These are phyloP conservation scores for Rubia yunnanensis DNA, from an alignment of 257 asterid species.

Conservation along the genomic window DNA sequence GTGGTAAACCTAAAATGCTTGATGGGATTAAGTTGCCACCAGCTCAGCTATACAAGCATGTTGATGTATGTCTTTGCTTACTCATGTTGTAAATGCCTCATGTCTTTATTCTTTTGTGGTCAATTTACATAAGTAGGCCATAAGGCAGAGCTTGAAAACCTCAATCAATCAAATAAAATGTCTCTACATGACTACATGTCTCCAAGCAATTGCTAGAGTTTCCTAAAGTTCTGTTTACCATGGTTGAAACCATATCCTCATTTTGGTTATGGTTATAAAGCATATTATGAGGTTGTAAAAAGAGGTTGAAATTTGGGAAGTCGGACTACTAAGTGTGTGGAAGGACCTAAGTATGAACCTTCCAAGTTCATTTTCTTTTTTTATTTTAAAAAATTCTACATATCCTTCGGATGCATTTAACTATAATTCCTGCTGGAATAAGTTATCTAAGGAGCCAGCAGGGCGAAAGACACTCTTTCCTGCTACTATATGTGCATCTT, in stretches of 20 bases:
- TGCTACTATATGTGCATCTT: neutral
- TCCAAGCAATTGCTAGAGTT: neutral
- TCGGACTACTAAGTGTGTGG: neutral
- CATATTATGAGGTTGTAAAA: neutral
- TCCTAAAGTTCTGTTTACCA: neutral
- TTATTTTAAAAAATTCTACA: neutral
- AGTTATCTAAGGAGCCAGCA: neutral
- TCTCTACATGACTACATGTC: neutral
- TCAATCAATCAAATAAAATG: neutral
- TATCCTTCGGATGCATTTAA: neutral
- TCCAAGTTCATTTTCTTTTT: neutral
- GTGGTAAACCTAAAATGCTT: slow-evolving; percentile 89
- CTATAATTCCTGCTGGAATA: neutral
- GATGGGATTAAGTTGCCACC: slow-evolving; percentile 94
- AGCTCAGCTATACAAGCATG: slow-evolving; percentile 74
- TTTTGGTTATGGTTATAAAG: neutral
- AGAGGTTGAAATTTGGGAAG: neutral
- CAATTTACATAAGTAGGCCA: neutral
- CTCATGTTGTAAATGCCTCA: slow-evolving; percentile 8
- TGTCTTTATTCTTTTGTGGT: neutral
- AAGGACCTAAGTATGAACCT: neutral
- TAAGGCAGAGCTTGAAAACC: neutral
- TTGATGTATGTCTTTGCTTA: slow-evolving; percentile 53
- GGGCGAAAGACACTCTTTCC: too few relatives aligned
- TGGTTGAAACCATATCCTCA: neutral